Evolutionary conservation across 164 flowering plant genomes (phyloP).

Genomic region (Vitis labrusca): DNA sequence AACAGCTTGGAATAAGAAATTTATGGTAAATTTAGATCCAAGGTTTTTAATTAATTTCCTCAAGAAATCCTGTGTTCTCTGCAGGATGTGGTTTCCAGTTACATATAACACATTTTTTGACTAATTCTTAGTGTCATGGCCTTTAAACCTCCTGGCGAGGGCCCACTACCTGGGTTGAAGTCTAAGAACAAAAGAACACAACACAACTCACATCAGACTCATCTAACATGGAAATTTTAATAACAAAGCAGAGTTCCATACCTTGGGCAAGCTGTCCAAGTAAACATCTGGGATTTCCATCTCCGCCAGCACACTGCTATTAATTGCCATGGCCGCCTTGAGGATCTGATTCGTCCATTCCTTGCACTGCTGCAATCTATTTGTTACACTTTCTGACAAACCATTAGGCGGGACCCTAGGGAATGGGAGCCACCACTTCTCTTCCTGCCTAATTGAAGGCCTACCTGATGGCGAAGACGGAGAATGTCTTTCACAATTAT

Average conservation of each 20-base stretch:
- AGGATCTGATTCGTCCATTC: constrained; percentile 74
- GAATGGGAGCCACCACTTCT: constrained; percentile 87
- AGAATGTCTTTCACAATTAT: constrained; percentile 23
- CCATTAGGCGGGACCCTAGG: constrained; percentile 71
- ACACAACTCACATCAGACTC: too few relatives aligned
- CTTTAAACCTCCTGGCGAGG: too few relatives aligned
- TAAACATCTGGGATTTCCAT: constrained; percentile 75
- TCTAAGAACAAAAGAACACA: too few relatives aligned
- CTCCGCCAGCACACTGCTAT: constrained; percentile 61
- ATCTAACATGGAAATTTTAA: not conserved
- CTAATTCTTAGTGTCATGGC: too few relatives aligned
- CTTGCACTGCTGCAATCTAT: constrained; percentile 61
- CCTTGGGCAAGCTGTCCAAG: constrained; percentile 74
- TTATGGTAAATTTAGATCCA: too few relatives aligned
- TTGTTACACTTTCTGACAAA: constrained; percentile 55
- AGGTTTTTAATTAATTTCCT: too few relatives aligned
- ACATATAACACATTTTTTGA: too few relatives aligned
- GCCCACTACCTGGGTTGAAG: too few relatives aligned
- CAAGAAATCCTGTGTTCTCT: too few relatives aligned
- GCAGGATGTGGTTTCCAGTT: too few relatives aligned
- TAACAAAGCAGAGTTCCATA: constrained; percentile 13
- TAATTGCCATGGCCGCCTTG: constrained; percentile 78
- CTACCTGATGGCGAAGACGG: constrained; percentile 30
- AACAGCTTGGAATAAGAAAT: too few relatives aligned
- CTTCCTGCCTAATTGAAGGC: constrained; percentile 61